Evolutionary conservation across 1,284 basidiomycete species (phyloP).

Genomic region (Hemileia vastatrix): DNA sequence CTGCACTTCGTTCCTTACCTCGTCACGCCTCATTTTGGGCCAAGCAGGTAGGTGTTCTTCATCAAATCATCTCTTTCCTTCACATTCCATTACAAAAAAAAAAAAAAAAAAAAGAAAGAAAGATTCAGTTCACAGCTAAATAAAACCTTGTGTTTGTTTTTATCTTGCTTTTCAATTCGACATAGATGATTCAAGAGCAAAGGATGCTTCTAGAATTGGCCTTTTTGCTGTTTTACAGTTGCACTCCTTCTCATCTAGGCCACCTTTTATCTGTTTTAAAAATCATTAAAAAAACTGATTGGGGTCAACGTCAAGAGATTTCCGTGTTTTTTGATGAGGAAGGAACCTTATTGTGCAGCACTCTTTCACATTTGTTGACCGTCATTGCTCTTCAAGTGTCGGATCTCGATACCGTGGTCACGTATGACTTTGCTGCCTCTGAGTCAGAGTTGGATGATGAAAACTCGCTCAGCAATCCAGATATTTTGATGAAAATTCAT

Average conservation of each 20-base stretch:
- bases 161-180: too few relatives aligned
- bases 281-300: slow-evolving; percentile 12
- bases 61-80: background rate
- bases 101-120: too few relatives aligned
- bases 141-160: background rate
- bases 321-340: slow-evolving; percentile 20
- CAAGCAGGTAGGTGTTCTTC: slow-evolving; percentile 9
- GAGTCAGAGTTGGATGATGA: background rate
- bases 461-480: slow-evolving; percentile 11
- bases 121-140: background rate
- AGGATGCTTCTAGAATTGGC: slow-evolving; percentile 19
- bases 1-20: slow-evolving; percentile 8
- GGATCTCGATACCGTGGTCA: slow-evolving; percentile 13
- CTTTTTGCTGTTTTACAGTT: slow-evolving; percentile 21
- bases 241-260: slow-evolving; percentile 2
- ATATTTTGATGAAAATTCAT: slow-evolving; percentile 13
- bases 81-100: too few relatives aligned
- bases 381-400: slow-evolving; percentile 20
- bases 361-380: slow-evolving; percentile 17
- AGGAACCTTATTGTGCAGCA: slow-evolving; percentile 6
- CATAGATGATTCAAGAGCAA: slow-evolving; percentile 16
- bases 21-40: slow-evolving; percentile 20
- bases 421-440: slow-evolving; percentile 6
- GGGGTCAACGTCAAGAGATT: slow-evolving; percentile 16
- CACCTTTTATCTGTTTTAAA: slow-evolving; percentile 10